Evolutionary conservation across 2,329 filamentous ascomycete species (phyloP).

Genomic region (Helotiales sp.): DNA sequence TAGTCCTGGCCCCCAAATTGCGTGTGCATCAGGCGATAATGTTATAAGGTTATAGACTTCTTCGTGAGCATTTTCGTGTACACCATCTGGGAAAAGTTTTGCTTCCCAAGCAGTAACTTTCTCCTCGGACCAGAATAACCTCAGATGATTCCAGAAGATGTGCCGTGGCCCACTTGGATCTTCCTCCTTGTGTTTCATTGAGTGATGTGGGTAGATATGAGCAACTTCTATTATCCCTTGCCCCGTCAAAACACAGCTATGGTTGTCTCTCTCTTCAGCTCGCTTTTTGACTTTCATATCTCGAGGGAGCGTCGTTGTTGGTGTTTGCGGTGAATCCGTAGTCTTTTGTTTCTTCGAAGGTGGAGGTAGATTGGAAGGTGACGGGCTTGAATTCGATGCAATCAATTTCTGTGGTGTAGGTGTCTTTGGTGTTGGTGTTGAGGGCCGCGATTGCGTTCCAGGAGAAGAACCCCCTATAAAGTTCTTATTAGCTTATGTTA

Average conservation of each 20-base stretch:
- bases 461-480: conserved; percentile 10
- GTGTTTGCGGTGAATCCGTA: conserved; percentile 9
- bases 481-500: conserved; percentile 13
- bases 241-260: conserved; percentile 16
- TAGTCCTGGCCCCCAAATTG: conserved; percentile 4
- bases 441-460: conserved; percentile 3
- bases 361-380: conserved; percentile 8
- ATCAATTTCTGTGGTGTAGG: conserved; percentile 9
- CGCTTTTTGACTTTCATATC: conserved; percentile 5
- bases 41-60: conserved; percentile 11
- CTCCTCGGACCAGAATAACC: conserved; percentile 16
- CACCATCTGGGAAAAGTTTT: conserved; percentile 10
- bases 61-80: conserved; percentile 9
- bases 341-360: conserved; percentile 9
- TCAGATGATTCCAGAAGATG: conserved; percentile 7
- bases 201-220: too few relatives aligned
- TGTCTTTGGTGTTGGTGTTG: conserved; percentile 13
- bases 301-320: conserved; percentile 8
- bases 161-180: too few relatives aligned
- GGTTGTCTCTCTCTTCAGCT: conserved; percentile 17
- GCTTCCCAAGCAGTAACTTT: conserved; percentile 18
- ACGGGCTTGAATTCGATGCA: conserved; percentile 5
- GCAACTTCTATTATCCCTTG: too few relatives aligned
- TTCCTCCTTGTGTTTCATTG: too few relatives aligned
- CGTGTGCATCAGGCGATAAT: conserved; percentile 4